Evolutionary conservation across 1,139 yeast species (phyloP).

Genomic region (Magnusiomyces suaveolens): DNA sequence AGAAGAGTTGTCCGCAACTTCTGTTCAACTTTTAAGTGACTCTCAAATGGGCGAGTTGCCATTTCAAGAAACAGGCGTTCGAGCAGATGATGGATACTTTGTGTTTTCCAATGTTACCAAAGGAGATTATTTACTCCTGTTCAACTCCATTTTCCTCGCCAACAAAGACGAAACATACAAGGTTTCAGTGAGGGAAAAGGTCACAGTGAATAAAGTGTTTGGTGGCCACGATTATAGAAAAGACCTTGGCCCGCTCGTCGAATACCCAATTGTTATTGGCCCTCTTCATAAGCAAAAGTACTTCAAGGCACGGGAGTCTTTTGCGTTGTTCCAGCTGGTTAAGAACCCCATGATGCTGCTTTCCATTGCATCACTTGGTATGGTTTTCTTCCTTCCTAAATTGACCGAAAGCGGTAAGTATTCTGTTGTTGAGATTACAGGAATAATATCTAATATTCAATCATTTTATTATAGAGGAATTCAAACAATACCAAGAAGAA

Average conservation of each 20-base stretch:
- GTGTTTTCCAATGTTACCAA: constrained; percentile 23
- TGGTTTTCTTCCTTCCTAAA: constrained; percentile 31
- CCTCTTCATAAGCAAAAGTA: constrained; percentile 19
- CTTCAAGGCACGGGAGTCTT: constrained; percentile 26
- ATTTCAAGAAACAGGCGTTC: constrained; percentile 13
- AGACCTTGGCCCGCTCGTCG: constrained; percentile 26
- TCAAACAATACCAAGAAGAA: not conserved
- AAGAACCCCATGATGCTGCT: constrained; percentile 34
- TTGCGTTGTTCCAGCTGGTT: constrained; percentile 28
- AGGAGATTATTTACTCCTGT: constrained; percentile 24
- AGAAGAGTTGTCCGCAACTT: constrained; percentile 9
- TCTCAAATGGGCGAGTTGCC: constrained; percentile 5
- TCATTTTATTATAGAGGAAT: constrained; percentile 20
- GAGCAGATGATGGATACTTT: constrained; percentile 21
- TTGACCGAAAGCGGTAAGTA: constrained; percentile 21
- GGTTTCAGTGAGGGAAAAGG: constrained; percentile 25
- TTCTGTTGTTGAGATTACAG: constrained; percentile 2
- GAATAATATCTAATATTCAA: not conserved
- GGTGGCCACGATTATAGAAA: constrained; percentile 25
- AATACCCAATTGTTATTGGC: constrained; percentile 24
- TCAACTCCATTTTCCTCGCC: constrained; percentile 17
- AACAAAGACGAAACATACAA: constrained; percentile 17
- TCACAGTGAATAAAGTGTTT: constrained; percentile 23
- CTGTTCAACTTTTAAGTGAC: constrained; percentile 7
- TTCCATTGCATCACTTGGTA: constrained; percentile 28